phyloP scores from a whole-genome alignment of 1,284 basidiomycete species.

The Fomitiporia mediterranea region DNA sequence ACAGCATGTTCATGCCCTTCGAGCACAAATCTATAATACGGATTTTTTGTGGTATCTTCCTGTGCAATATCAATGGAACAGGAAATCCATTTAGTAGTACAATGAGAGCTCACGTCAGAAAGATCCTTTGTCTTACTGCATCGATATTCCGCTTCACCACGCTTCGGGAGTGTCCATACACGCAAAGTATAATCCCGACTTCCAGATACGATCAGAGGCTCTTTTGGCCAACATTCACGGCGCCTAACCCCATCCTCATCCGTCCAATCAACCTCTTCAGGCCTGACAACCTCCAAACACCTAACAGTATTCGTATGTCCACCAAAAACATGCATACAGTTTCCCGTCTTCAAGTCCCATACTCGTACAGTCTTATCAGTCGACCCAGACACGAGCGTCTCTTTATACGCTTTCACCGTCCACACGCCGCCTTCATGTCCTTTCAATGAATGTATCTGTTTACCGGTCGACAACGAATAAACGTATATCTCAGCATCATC shows the following conservation, averaged over 20 bases:
- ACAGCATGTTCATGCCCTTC: conserved; percentile 90
- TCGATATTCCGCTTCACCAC: conserved; percentile 71
- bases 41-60: conserved; percentile 81
- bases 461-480: conserved; percentile 79
- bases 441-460: conserved; percentile 66
- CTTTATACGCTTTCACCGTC: conserved; percentile 82
- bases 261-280: conserved; percentile 73
- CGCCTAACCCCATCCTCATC: conserved; percentile 50
- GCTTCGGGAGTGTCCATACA: conserved; percentile 84
- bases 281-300: conserved; percentile 86
- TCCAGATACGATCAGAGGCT: conserved; percentile 87
- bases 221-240: conserved; percentile 78
- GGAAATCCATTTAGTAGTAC: no score
- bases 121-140: conserved; percentile 65
- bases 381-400: conserved; percentile 89
- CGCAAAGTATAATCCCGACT: conserved; percentile 87
- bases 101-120: conserved; percentile 45
- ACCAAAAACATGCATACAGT: conserved; percentile 85
- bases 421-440: conserved; percentile 96
- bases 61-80: conserved; percentile 24
- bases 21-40: conserved; percentile 81
- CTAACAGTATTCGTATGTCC: conserved; percentile 93
- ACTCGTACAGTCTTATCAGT: conserved; percentile 93
- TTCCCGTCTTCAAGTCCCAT: conserved; percentile 80
- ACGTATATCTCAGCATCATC: conserved; percentile 93